Evolutionary conservation across 305 asterid species (phyloP), one percentile per base, ranked within the genome.

Genomic region (Andrographis paniculata): DNA sequence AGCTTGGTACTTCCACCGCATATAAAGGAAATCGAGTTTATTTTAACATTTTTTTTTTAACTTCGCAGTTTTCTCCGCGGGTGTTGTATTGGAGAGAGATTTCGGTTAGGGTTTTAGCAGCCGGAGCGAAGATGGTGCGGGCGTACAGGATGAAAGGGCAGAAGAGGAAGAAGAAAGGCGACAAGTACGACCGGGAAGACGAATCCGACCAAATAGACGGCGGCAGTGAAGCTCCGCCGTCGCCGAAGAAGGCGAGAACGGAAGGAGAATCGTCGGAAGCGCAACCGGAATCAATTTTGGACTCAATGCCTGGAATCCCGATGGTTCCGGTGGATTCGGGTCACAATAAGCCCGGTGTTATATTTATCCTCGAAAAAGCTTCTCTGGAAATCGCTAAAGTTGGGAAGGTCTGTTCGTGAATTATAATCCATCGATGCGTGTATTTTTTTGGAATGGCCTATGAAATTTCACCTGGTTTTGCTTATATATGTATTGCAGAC

Each of bases 381-480:
- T 85, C 98, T 9, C 55, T 89, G 68, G 98, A 89, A 66, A 76
- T 85, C 33, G 98, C 92, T 0, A 78, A 89, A 89, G 82, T 85
- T 58, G 98, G 98, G 46, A 89, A 85, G 95, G 98, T 89, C 17
- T 14, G 74, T 52, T 43, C 33, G 9, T 44, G 20, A 13, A 28
- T 17, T 10, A 35, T 12, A 22, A 10, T 44, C 5, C 13, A 21
- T n/a, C n/a, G n/a, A n/a, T 50, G 3, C 31, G 11, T 30, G 11
- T 30, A 28, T 27, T 53, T 37, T 27, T 24, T 16, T 14, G 5
- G 40, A 8, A 18, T 27, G 11, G 20, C 7, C 37, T 16, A 9
- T 28, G 27, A 40, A 6, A 23, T 17, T 6, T 9, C 63, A 11
- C 18, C 37, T 52, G 8, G 17, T 41, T 11, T 27, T 55, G 20